Base-by-base conservation (phyloP, 345 rosid species). In the Conringia planisiliqua region DNA sequence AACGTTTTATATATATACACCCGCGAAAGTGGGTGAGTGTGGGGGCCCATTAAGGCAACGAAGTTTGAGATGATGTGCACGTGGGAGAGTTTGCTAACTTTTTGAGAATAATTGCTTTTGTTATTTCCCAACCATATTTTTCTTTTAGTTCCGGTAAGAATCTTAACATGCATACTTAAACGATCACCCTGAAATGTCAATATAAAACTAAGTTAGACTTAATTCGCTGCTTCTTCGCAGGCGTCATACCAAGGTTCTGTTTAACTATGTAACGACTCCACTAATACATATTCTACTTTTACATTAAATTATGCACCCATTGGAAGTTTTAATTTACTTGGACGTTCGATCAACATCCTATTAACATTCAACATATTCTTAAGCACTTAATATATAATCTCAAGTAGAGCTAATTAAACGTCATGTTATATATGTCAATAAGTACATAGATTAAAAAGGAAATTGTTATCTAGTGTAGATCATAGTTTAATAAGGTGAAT, bases 1-100 rank as follows among this genome's bases (percentile, higher is more conserved):
- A 38, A 20, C 20, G 61, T 22, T 62, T 73, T 52, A 13, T 52
- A 44, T 79, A 78, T 62, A 71, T 6, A 54, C 6, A 17, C 44
- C 5, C 13, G 63, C 16, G 30, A 59, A 59, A 18, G 42, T 10
- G 30, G 7, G 36, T 52, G 14, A 0, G 35, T 62, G 56, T 52
- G 66, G 44, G 72, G 42, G 2, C 56, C 44, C 26, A 58, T 72
- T 48, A 4, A 0, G 3, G 72, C 10, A 36, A 36, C 51, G 42
- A 58, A 68, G 68, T 73, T 10, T 74, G 70, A 61, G 55, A 51
- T 32, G 79, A 46, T 65, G 80, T 70, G 76, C 76, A 70, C 76
- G 76, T 62, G 80, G 46, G 51, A 26, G 50, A 46, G 24, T 59
- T 60, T 74, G 14, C 50, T 65, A 33, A 3, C 4, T 64, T 42